Percentiles rank a stretch among this genome's conserved stretches.
Evolutionary conservation across 1,139 yeast genomes (phyloP).

Genomic region (Candida neerlandica): DNA sequence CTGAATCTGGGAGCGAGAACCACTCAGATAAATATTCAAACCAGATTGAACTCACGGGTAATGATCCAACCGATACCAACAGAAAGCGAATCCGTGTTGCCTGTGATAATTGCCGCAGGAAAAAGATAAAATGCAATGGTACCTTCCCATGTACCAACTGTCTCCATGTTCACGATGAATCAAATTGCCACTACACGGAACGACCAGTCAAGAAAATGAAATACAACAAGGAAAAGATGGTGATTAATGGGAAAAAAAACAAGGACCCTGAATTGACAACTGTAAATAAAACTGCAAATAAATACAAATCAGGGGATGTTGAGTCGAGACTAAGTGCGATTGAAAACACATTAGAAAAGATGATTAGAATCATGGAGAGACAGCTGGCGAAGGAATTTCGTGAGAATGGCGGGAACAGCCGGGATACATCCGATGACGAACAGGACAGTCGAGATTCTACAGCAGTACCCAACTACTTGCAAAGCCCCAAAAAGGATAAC

Average conservation of each 20-base stretch:
- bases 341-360: conserved; percentile 9
- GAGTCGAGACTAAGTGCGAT: conserved; percentile 4
- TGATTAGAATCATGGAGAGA: conserved; percentile 13
- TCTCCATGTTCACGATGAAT: conserved; percentile 23
- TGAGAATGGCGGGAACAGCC: conserved; percentile 6
- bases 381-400: background rate
- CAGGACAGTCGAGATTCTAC: background rate
- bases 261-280: background rate
- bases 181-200: conserved; percentile 32
- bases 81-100: conserved; percentile 47
- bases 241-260: background rate
- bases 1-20: background rate
- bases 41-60: conserved; percentile 9
- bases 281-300: background rate
- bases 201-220: conserved; percentile 21
- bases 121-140: conserved; percentile 56
- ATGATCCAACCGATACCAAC: conserved; percentile 11
- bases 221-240: conserved; percentile 3
- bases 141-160: conserved; percentile 49
- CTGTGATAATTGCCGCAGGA: conserved; percentile 53
- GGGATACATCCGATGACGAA: conserved; percentile 9
- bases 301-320: background rate
- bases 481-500: background rate
- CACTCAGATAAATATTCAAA: background rate
- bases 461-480: background rate